A percentile compares a stretch with the other conserved stretches of the same genome.
Evolutionary conservation across 2,329 filamentous ascomycete species (phyloP).

Genomic region (Aspergillus spinulosporus): DNA sequence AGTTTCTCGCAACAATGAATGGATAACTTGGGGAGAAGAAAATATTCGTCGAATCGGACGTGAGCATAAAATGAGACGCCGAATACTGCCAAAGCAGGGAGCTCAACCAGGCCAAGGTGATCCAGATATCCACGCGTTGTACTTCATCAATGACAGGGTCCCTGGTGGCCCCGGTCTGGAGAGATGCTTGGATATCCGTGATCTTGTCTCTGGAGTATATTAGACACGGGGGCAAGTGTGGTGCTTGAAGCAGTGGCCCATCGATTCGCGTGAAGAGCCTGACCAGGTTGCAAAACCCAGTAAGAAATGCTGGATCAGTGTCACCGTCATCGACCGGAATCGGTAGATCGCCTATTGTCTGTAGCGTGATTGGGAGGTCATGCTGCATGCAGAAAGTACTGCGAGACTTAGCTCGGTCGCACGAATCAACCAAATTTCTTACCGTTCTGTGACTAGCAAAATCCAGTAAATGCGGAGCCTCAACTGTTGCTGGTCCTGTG

Average conservation of each 20-base stretch:
- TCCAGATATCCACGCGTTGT: slow-evolving; percentile 12
- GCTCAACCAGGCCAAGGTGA: slow-evolving; percentile 10
- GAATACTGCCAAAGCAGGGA: slow-evolving; percentile 13
- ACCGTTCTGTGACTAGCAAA: slow-evolving; percentile 12
- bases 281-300: slow-evolving; percentile 9
- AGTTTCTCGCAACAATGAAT: slow-evolving; percentile 4
- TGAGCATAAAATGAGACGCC: slow-evolving; percentile 13
- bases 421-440: not conserved
- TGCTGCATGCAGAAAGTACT: slow-evolving; percentile 16
- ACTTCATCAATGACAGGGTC: slow-evolving; percentile 12
- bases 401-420: not conserved
- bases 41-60: not conserved
- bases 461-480: slow-evolving; percentile 14
- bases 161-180: slow-evolving; percentile 6
- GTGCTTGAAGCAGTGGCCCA: slow-evolving; percentile 9
- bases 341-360: slow-evolving; percentile 12
- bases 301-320: slow-evolving; percentile 4
- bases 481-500: slow-evolving; percentile 2
- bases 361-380: slow-evolving; percentile 11
- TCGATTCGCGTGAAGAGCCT: slow-evolving; percentile 12
- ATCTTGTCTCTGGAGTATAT: slow-evolving; percentile 7
- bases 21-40: slow-evolving; percentile 9
- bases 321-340: slow-evolving; percentile 9
- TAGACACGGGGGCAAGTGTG: not conserved
- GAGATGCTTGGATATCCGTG: slow-evolving; percentile 8